phyloP scores from a whole-genome alignment of 208 protist genomes.

The Trypanosoma cruzi region DNA sequence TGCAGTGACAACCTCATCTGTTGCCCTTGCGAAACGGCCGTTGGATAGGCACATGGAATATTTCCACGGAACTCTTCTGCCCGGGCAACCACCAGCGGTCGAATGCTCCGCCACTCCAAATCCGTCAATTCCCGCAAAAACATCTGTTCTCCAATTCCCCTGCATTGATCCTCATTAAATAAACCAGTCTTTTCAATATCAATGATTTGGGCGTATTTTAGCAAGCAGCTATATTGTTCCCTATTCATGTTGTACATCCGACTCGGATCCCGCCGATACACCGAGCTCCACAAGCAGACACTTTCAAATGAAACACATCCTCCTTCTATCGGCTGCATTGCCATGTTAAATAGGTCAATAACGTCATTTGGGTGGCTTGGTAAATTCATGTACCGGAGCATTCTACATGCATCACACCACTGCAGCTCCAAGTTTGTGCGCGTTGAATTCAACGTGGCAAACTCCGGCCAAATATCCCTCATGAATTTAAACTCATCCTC shows the following conservation, averaged over 20 bases:
- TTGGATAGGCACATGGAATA: slow-evolving; percentile 20
- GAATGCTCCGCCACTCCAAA: slow-evolving; percentile 45
- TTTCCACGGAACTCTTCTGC: slow-evolving; percentile 33
- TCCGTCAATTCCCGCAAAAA: slow-evolving; percentile 44
- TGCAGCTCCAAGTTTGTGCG: slow-evolving; percentile 30
- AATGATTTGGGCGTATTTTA: slow-evolving; percentile 53
- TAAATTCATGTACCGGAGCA: slow-evolving; percentile 68
- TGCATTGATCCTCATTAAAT: slow-evolving; percentile 54
- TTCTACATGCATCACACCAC: slow-evolving; percentile 53
- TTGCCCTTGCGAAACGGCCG: not conserved
- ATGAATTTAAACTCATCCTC: slow-evolving; percentile 46
- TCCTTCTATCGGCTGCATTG: slow-evolving; percentile 26
- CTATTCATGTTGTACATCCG: slow-evolving; percentile 56
- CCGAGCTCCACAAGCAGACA: slow-evolving; percentile 50
- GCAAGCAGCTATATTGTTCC: slow-evolving; percentile 35
- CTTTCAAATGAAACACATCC: slow-evolving; percentile 46
- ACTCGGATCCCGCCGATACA: slow-evolving; percentile 42
- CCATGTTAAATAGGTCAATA: slow-evolving; percentile 50
- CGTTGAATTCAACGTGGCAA: slow-evolving; percentile 29
- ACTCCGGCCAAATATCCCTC: slow-evolving; percentile 39
- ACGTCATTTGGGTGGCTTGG: slow-evolving; percentile 63
- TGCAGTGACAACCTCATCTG: slow-evolving; percentile 53
- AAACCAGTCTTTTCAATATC: slow-evolving; percentile 57
- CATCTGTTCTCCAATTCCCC: slow-evolving; percentile 58
- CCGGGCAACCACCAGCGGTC: slow-evolving; percentile 33